Percentiles rank a stretch among this genome's conserved stretches.
Evolutionary conservation across 805 yeast species (phyloP).

Genomic region (Barnettozyma wickerhamii): DNA sequence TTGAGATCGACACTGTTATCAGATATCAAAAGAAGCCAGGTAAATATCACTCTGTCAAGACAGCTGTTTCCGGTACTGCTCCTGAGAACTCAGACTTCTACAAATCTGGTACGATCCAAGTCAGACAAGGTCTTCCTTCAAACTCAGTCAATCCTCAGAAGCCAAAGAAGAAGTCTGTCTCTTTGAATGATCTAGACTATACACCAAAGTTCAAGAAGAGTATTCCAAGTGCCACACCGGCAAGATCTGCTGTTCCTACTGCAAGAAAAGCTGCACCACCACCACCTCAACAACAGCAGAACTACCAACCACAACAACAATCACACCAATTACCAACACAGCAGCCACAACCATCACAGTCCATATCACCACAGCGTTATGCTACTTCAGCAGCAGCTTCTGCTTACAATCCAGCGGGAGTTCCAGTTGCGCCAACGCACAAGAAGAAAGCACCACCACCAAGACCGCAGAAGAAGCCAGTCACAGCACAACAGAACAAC

Average conservation of each 20-base stretch:
- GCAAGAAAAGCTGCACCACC: conserved; percentile 27
- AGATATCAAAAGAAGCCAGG: conserved; percentile 91
- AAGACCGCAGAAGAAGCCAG: conserved; percentile 25
- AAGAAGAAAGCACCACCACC: conserved; percentile 24
- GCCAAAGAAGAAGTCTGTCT: conserved; percentile 46
- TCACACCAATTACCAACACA: neutral
- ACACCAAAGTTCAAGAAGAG: conserved; percentile 25
- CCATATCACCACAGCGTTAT: conserved; percentile 4
- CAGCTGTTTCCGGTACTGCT: conserved; percentile 55
- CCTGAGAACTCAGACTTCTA: conserved; percentile 69
- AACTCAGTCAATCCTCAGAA: conserved; percentile 64
- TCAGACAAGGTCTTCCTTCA: conserved; percentile 74
- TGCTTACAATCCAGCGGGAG: conserved; percentile 29
- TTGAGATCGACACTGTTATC: conserved; percentile 67
- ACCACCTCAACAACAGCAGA: conserved; percentile 24
- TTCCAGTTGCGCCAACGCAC: conserved; percentile 28
- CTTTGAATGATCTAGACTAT: conserved; percentile 21
- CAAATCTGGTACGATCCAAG: conserved; percentile 85
- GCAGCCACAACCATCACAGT: conserved; percentile 13
- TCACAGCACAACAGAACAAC: conserved; percentile 40
- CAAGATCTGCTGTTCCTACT: conserved; percentile 17
- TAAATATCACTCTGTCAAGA: conserved; percentile 66
- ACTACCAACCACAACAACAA: too few species aligned
- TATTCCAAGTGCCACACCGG: conserved; percentile 3
- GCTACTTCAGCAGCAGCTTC: conserved; percentile 34